Evolutionary conservation across 371 early-diverging fungal species (phyloP).

Genomic region (Mortierella polycephala): DNA sequence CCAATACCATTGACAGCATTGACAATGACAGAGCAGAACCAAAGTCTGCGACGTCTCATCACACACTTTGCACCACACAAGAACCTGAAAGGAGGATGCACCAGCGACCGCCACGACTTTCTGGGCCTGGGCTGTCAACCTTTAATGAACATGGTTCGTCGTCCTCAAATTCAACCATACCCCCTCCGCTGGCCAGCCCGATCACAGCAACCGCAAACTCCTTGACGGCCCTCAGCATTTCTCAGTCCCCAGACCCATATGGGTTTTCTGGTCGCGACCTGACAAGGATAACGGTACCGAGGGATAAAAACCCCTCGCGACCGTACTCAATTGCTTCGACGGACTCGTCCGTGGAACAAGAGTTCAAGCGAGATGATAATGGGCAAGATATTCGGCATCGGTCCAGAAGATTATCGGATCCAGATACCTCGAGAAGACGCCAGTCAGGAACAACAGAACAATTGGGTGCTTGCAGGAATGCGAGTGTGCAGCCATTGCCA

Average conservation of each 20-base stretch:
- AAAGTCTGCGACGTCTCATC: no score
- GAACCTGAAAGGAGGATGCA: no score
- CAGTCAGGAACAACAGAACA: slow-evolving; percentile 13
- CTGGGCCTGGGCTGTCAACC: no score
- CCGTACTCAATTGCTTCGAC: slow-evolving; percentile 22
- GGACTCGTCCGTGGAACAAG: slow-evolving; percentile 21
- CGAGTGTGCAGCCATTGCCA: background rate
- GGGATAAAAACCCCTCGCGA: slow-evolving; percentile 28
- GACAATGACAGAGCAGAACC: no score
- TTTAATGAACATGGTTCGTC: no score
- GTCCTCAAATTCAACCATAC: slow-evolving; percentile 3
- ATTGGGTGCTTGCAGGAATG: background rate
- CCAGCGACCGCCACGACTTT: no score
- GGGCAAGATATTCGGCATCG: slow-evolving; percentile 6
- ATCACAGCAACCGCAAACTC: slow-evolving; percentile 45
- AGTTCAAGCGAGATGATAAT: background rate
- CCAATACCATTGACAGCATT: no score
- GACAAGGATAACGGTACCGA: slow-evolving; percentile 32
- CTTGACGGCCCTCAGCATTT: slow-evolving; percentile 38
- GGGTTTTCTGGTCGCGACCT: slow-evolving; percentile 27
- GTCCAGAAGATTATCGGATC: slow-evolving; percentile 21
- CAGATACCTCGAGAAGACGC: slow-evolving; percentile 20
- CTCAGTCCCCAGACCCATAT: slow-evolving; percentile 12
- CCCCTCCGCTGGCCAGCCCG: slow-evolving; percentile 42
- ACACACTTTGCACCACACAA: no score